Evolutionary conservation across 768 basidiomycete genomes (phyloP), one percentile per base, ranked within the genome.

Genomic region (Phaeotremella skinneri): DNA sequence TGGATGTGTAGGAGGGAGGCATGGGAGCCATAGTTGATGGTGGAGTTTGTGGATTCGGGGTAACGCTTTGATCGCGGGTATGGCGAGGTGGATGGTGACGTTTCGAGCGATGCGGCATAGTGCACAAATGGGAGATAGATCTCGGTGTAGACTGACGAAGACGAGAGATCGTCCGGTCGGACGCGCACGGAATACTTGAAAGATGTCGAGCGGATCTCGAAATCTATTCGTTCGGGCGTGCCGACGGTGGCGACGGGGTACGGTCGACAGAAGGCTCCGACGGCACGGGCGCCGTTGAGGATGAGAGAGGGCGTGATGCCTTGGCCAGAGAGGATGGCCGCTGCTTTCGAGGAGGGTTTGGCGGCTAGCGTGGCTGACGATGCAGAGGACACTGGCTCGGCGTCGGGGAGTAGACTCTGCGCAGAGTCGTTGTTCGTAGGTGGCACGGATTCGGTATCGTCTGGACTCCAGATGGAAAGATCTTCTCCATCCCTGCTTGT

Each of bases 81-180:
- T 32, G 14, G 34, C 58, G 52, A 55, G 56, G 59, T 58, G 13
- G 43, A 41, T 58, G 51, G 23, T 48, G 54, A 17, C 25, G 29
- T 2, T 42, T 56, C 59, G 49, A 69, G 55, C 54, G 51, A 39
- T 17, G 54, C 20, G 34, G 69, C 72, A 73, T 85, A 99, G 74
- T 99, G 96, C 20, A 94, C 86, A 49, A 91, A 81, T 3, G 96
- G 96, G 0, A 98, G 75, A 74, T 83, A 99, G 21, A 98, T 85
- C 81, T 96, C 96, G 20, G 91, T 97, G n/a, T 85, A 82, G 1
- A 84, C 78, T 27, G 73, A 74, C 17, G 80, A 79, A 1, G 75
- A 73, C 4, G 59, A 49, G 23, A 78, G 76, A 70, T 92, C 90
- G 27, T 83, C 83, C 3, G 83, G 63, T 0, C 78, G 72, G 14